phyloP scores from a whole-genome alignment of 73 alveolate genomes.

The Paramecium primaurelia region DNA sequence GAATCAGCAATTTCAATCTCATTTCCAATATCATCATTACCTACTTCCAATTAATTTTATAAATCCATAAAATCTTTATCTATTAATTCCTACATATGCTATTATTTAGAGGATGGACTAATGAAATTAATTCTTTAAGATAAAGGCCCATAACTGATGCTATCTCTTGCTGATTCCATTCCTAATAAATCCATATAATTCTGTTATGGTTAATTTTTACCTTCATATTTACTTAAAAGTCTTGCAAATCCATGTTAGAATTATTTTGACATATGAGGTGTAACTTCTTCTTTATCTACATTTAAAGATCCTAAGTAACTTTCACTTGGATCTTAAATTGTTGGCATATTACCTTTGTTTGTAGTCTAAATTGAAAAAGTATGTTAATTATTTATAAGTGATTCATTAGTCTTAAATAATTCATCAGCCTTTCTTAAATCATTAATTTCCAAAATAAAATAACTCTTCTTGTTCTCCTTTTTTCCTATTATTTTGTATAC shows the following conservation, averaged over 20 bases:
- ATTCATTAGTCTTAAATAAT: not conserved
- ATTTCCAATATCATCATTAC: not conserved
- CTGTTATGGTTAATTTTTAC: not conserved
- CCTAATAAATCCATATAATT: not conserved
- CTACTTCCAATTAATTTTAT: not conserved
- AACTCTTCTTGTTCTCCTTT: not conserved
- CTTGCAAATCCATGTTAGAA: not conserved
- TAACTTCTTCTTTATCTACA: not conserved
- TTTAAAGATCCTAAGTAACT: not conserved
- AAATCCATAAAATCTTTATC: not conserved
- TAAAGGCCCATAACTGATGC: not conserved
- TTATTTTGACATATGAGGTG: not conserved
- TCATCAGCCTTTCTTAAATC: not conserved
- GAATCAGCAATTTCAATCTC: not conserved
- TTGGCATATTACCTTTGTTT: not conserved
- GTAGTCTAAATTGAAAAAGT: not conserved
- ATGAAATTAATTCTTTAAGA: slow-evolving; percentile 16
- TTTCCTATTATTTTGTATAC: not conserved
- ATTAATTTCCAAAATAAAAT: not conserved
- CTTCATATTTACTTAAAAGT: not conserved
- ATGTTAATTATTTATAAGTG: not conserved
- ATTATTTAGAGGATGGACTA: not conserved
- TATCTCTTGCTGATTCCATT: slow-evolving; percentile 23
- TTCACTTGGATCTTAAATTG: not conserved
- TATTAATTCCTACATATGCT: not conserved